Percentiles rank a stretch among this genome's conserved stretches.
Conservation (phyloP, 805 yeast genomes). For the Debaryomyces prosopidis region DNA sequence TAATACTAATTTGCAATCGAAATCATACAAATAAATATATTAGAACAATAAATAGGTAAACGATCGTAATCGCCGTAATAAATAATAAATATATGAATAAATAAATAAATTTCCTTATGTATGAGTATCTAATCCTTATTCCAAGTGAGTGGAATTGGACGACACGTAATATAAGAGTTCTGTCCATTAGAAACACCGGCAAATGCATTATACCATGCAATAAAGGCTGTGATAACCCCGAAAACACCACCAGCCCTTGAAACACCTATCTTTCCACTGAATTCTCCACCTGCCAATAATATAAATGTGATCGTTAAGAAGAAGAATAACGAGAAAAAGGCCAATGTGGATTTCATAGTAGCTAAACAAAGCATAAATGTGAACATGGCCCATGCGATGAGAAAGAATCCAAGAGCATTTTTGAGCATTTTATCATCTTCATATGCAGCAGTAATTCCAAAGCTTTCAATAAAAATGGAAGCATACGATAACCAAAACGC, state of each 20-base stretch:
- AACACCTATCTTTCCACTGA: constrained; percentile 24
- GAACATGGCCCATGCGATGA: constrained; percentile 42
- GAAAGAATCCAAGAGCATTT: constrained; percentile 37
- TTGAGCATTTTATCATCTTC: constrained; percentile 24
- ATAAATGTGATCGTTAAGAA: constrained; percentile 33
- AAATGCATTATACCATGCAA: constrained; percentile 43
- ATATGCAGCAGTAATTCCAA: constrained; percentile 35
- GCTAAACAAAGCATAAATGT: constrained; percentile 35
- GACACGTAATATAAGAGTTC: constrained; percentile 37
- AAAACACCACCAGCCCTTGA: constrained; percentile 42
- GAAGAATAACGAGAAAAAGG: constrained; percentile 33
- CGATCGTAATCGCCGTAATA: too few species aligned
- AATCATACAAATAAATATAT: too few species aligned
- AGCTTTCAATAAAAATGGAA: constrained; percentile 28
- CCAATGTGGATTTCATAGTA: constrained; percentile 40
- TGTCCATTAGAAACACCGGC: constrained; percentile 37
- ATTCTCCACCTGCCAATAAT: constrained; percentile 36
- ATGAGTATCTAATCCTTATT: background rate
- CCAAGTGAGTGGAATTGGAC: constrained; percentile 24
- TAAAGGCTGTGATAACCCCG: constrained; percentile 41
- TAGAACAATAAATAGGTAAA: too few species aligned
- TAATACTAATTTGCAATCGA: too few species aligned
- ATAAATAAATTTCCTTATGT: too few species aligned
- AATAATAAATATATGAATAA: too few species aligned
- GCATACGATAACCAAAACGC: constrained; percentile 38